Evolutionary conservation across 768 basidiomycete genomes (phyloP).

Genomic region (Suillus paluster): DNA sequence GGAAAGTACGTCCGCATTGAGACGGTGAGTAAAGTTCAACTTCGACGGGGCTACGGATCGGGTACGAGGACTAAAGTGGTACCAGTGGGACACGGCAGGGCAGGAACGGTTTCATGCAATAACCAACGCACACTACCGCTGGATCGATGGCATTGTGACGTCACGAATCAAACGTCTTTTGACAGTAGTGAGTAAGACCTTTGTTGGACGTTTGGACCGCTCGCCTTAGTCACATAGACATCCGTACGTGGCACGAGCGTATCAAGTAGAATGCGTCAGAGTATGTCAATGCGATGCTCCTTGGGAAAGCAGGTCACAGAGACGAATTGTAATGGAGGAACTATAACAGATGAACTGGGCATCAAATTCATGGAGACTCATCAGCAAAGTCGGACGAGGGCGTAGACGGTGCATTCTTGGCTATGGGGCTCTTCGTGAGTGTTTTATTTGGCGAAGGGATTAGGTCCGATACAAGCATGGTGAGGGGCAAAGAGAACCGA

Average conservation of each 20-base stretch:
- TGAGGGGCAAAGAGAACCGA: neutral
- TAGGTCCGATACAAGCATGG: too few relatives aligned
- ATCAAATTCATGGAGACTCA: slow-evolving; percentile 93
- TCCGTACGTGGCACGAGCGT: slow-evolving; percentile 85
- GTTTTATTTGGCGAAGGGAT: too few relatives aligned
- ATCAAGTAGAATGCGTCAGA: slow-evolving; percentile 70
- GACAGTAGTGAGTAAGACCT: too few relatives aligned
- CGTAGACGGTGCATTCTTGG: slow-evolving; percentile 89
- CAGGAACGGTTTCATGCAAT: slow-evolving; percentile 95
- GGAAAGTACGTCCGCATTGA: slow-evolving; percentile 71
- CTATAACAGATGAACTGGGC: slow-evolving; percentile 82
- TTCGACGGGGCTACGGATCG: neutral
- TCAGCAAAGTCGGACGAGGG: slow-evolving; percentile 94
- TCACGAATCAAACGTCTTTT: slow-evolving; percentile 82
- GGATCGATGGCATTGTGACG: slow-evolving; percentile 92
- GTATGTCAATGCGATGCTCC: slow-evolving; percentile 87
- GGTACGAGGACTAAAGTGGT: neutral
- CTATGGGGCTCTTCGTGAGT: too few relatives aligned
- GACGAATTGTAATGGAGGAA: slow-evolving; percentile 81
- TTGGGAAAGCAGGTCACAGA: slow-evolving; percentile 96
- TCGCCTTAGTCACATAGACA: slow-evolving; percentile 56
- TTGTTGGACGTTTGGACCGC: slow-evolving; percentile 60
- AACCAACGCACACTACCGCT: slow-evolving; percentile 92
- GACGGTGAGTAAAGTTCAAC: neutral
- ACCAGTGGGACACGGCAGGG: slow-evolving; percentile 92